A percentile compares a stretch with the other conserved stretches of the same genome.
Evolutionary conservation across 2,329 filamentous ascomycete species (phyloP).

Genomic region (Nigrograna mackinnonii): DNA sequence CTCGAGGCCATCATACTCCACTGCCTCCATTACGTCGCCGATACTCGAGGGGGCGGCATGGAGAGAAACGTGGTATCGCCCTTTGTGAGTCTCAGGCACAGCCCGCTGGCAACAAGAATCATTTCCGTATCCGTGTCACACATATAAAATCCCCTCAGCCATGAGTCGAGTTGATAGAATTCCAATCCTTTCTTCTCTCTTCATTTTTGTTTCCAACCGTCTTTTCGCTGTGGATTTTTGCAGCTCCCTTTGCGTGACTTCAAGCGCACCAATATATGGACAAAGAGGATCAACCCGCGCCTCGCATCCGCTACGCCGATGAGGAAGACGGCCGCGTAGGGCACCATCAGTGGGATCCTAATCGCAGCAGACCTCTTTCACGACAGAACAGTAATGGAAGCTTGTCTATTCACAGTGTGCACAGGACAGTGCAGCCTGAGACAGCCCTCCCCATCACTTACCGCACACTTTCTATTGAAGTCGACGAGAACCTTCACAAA

Average conservation of each 20-base stretch:
- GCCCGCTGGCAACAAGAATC: too few species aligned
- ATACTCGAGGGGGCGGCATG: too few species aligned
- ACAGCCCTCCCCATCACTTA: slow-evolving; percentile 49
- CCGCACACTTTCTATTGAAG: slow-evolving; percentile 49
- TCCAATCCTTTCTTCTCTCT: slow-evolving; percentile 1
- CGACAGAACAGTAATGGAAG: slow-evolving; percentile 40
- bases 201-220: slow-evolving; percentile 1
- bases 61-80: too few species aligned
- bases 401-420: slow-evolving; percentile 37
- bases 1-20: too few species aligned
- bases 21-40: too few species aligned
- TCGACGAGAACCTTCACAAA: slow-evolving; percentile 36
- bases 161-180: neutral
- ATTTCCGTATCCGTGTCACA: slow-evolving; percentile 1
- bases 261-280: slow-evolving; percentile 20
- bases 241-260: neutral
- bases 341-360: slow-evolving; percentile 15
- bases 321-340: slow-evolving; percentile 37
- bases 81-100: too few species aligned
- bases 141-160: neutral
- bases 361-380: slow-evolving; percentile 29
- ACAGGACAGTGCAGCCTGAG: slow-evolving; percentile 43
- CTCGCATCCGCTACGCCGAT: slow-evolving; percentile 32
- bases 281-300: slow-evolving; percentile 25
- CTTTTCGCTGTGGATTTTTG: neutral